Evolutionary conservation across 1,284 basidiomycete species (phyloP).

Genomic region (Melampsora larici-populina): DNA sequence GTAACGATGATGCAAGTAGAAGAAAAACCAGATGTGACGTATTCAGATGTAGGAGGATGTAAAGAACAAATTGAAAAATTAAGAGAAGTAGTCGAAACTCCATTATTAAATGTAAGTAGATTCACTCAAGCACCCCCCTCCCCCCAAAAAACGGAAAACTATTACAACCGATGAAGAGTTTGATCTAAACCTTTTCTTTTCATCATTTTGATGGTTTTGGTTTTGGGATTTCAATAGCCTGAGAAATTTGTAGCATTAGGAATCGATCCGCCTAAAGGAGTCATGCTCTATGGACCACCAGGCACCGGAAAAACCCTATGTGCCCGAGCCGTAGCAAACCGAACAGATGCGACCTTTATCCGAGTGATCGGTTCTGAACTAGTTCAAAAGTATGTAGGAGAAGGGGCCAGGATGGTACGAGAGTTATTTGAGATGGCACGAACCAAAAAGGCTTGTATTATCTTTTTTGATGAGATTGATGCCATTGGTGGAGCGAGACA

Average conservation of each 20-base stretch:
- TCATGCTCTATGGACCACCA: constrained; percentile 88
- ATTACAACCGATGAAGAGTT: background rate
- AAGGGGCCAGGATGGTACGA: constrained; percentile 97
- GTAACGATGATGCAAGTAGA: constrained; percentile 99
- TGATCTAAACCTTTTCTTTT: background rate
- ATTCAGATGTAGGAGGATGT: constrained; percentile 96
- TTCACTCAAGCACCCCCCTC: too few species aligned
- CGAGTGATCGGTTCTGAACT: constrained; percentile 98
- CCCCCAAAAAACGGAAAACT: too few species aligned
- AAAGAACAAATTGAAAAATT: constrained; percentile 99
- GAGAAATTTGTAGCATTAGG: constrained; percentile 97
- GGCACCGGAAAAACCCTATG: constrained; percentile 99
- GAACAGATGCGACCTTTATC: constrained; percentile 98
- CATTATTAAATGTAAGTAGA: constrained; percentile 76
- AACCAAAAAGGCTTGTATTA: constrained; percentile 98
- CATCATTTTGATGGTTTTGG: background rate
- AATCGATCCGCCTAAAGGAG: constrained; percentile 98
- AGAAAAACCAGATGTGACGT: constrained; percentile 97
- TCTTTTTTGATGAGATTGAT: constrained; percentile 98
- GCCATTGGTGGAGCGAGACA: constrained; percentile 98
- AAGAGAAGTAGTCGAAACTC: constrained; percentile 95
- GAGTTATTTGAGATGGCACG: constrained; percentile 99
- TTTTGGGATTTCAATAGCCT: constrained; percentile 62
- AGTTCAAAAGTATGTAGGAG: constrained; percentile 99
- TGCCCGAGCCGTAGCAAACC: constrained; percentile 95